Percentiles rank a stretch among this genome's conserved stretches.
These are phyloP conservation scores for Candida ipomoeae DNA, from an alignment of 805 yeast species.

Conservation along the genomic window DNA sequence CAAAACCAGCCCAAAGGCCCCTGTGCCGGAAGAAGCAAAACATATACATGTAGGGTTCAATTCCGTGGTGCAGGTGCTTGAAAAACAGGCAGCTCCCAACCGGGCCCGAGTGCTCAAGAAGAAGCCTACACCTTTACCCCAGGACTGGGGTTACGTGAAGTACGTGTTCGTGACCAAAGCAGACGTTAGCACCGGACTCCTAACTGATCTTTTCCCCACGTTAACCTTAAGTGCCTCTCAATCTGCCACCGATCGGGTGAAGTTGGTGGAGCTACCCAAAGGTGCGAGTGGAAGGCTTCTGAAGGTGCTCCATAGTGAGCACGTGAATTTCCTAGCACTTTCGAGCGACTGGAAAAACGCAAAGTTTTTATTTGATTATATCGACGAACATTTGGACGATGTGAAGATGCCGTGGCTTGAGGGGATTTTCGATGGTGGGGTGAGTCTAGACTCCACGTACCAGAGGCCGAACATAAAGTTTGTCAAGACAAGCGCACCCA, in stretches of 20 bases:
- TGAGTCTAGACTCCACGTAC: background rate
- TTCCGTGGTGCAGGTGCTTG: constrained; percentile 46
- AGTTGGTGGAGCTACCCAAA: constrained; percentile 58
- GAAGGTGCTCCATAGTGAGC: constrained; percentile 23
- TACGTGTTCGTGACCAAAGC: constrained; percentile 58
- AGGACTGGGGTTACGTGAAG: constrained; percentile 18
- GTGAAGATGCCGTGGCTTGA: constrained; percentile 46
- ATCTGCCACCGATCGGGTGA: constrained; percentile 34
- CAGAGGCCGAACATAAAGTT: constrained; percentile 13
- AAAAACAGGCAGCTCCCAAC: constrained; percentile 34
- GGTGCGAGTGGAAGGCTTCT: constrained; percentile 33
- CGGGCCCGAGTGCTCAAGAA: constrained; percentile 14
- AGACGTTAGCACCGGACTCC: constrained; percentile 48
- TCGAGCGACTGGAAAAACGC: constrained; percentile 26
- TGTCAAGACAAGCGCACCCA: constrained; percentile 12
- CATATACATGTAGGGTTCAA: constrained; percentile 50
- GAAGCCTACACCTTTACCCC: constrained; percentile 1
- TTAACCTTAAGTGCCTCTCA: constrained; percentile 45
- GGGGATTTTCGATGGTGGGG: constrained; percentile 22
- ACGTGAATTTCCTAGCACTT: constrained; percentile 34
- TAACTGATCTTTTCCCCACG: constrained; percentile 57
- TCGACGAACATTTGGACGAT: constrained; percentile 29
- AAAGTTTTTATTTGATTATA: constrained; percentile 23
- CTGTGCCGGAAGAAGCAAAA: constrained; percentile 24
- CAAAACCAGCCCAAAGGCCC: constrained; percentile 2